These are phyloP conservation scores for Bipolaris bicolor DNA, from an alignment of 2,329 filamentous ascomycete genomes.

Conservation along the genomic window DNA sequence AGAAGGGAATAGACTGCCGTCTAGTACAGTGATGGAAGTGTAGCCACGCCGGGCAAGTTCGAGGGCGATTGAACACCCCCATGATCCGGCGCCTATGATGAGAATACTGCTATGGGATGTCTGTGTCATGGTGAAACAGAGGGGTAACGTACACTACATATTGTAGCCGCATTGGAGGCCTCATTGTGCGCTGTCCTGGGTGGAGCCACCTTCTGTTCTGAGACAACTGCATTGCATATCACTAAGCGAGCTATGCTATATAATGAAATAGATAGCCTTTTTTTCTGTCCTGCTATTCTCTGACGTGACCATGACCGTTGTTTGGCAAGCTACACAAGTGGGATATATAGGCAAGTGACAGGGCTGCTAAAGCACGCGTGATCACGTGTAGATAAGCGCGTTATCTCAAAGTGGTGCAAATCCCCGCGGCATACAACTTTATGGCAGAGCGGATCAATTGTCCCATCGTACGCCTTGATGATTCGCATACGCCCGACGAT, in stretches of 20 bases:
- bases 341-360: not conserved
- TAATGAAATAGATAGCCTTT: not conserved
- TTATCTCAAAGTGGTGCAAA: conserved; percentile 11
- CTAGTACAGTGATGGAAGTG: conserved; percentile 54
- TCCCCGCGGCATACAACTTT: conserved; percentile 9
- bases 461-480: conserved; percentile 20
- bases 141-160: not conserved
- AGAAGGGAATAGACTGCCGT: conserved; percentile 53
- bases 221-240: conserved; percentile 1
- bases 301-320: not conserved
- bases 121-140: conserved; percentile 7
- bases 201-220: conserved; percentile 10
- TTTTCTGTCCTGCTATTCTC: not conserved
- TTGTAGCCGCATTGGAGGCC: not conserved
- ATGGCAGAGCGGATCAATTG: conserved; percentile 2
- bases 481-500: conserved; percentile 24
- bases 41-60: conserved; percentile 57
- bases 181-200: conserved; percentile 8
- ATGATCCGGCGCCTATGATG: conserved; percentile 59
- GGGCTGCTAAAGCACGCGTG: conserved; percentile 3
- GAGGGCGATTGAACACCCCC: conserved; percentile 58
- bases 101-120: conserved; percentile 34
- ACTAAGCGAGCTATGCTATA: not conserved
- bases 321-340: not conserved
- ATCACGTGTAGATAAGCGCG: conserved; percentile 14